These are phyloP conservation scores for Borovskyia barvae DNA, from an alignment of 208 protist genomes.

Conservation along the genomic window DNA sequence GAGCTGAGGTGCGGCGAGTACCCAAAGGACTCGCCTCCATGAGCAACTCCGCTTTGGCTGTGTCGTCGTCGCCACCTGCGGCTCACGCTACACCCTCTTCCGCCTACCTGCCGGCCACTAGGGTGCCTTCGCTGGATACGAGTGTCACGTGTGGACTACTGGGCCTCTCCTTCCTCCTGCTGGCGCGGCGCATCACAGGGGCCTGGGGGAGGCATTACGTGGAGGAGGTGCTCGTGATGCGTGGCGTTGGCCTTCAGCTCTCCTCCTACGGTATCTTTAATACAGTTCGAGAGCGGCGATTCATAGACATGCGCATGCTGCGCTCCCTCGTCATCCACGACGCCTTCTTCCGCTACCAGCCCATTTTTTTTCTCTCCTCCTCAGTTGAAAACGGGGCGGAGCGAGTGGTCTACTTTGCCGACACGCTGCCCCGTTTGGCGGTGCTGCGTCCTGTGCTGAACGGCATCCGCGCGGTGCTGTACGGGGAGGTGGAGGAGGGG, in stretches of 20 bases:
- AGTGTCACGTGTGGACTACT: conserved; percentile 17
- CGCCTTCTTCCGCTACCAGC: conserved; percentile 75
- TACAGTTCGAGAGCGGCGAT: conserved; percentile 32
- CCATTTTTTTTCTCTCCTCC: conserved; percentile 80
- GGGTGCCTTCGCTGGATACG: conserved; percentile 4
- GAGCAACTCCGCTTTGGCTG: conserved; percentile 1
- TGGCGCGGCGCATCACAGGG: conserved; percentile 32
- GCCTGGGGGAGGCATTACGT: conserved; percentile 44
- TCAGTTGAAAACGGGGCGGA: conserved; percentile 63
- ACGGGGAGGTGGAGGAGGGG: conserved; percentile 64
- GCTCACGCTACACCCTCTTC: not conserved
- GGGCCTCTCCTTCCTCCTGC: conserved; percentile 27
- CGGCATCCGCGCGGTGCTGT: conserved; percentile 72
- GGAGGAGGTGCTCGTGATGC: conserved; percentile 76
- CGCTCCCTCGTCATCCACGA: conserved; percentile 81
- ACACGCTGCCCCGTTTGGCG: conserved; percentile 70
- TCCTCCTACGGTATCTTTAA: conserved; percentile 70
- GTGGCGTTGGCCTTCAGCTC: conserved; percentile 78
- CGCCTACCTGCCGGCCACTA: conserved; percentile 7
- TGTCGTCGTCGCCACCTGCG: no score
- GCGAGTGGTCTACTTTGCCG: conserved; percentile 69
- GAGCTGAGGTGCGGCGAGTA: not conserved
- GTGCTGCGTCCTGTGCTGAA: conserved; percentile 66
- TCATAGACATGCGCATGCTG: conserved; percentile 70
- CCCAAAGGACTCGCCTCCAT: not conserved